These are phyloP conservation scores for Candida buenavistaensis DNA, from an alignment of 1,139 yeast genomes.

Conservation along the genomic window DNA sequence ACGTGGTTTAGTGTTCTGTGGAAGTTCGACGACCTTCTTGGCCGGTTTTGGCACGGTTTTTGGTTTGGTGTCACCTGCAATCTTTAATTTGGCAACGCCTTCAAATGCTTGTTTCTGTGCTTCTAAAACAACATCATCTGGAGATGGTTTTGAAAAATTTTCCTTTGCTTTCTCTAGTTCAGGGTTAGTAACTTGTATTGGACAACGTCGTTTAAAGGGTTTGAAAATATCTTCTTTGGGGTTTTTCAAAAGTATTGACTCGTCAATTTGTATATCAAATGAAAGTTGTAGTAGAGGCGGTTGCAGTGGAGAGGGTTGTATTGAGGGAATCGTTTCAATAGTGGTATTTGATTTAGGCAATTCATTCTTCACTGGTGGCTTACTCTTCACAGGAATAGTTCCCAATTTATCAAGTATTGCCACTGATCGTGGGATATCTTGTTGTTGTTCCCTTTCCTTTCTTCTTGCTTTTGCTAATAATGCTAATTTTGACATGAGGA, in stretches of 20 bases:
- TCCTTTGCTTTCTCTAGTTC: slow-evolving; percentile 37
- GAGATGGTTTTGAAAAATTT: slow-evolving; percentile 73
- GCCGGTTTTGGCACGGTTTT: slow-evolving; percentile 49
- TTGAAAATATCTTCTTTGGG: slow-evolving; percentile 20
- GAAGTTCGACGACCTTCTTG: slow-evolving; percentile 39
- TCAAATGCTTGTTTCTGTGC: slow-evolving; percentile 62
- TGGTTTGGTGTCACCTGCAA: slow-evolving; percentile 18
- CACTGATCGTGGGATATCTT: slow-evolving; percentile 18
- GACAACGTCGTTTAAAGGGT: too few relatives aligned
- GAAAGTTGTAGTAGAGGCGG: slow-evolving; percentile 9
- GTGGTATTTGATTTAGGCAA: not conserved
- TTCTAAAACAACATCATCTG: slow-evolving; percentile 69
- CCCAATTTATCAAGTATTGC: slow-evolving; percentile 23
- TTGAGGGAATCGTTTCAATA: too few relatives aligned
- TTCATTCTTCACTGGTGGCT: not conserved
- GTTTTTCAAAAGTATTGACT: slow-evolving; percentile 17
- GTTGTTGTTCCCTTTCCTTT: too few relatives aligned
- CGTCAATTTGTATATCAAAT: slow-evolving; percentile 20
- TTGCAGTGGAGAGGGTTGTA: slow-evolving; percentile 3
- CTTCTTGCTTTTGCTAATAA: slow-evolving; percentile 22
- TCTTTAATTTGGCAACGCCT: slow-evolving; percentile 32
- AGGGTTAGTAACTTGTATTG: slow-evolving; percentile 55
- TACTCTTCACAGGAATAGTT: slow-evolving; percentile 6
- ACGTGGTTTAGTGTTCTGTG: slow-evolving; percentile 54
- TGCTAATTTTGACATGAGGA: slow-evolving; percentile 20